Conservation (phyloP, 495 filamentous ascomycete species). For the Penicillium coprophilum region DNA sequence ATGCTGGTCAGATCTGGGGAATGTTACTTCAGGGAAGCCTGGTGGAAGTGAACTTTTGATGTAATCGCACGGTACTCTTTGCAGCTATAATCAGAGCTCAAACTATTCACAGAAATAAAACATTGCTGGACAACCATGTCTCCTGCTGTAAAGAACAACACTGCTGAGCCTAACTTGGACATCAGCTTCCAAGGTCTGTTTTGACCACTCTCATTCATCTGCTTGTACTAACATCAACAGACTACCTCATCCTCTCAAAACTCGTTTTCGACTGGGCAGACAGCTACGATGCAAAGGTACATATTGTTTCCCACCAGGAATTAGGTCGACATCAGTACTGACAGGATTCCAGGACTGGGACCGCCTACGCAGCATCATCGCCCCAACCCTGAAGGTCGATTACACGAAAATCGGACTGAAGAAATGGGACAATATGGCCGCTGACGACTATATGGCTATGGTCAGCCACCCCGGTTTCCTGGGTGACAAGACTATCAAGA, state of each 20-base stretch:
- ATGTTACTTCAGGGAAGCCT: background rate
- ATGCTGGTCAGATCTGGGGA: constrained; percentile 11
- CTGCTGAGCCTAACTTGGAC: constrained; percentile 28
- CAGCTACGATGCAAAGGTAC: constrained; percentile 70
- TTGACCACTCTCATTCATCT: background rate
- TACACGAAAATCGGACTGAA: constrained; percentile 74
- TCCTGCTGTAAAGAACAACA: constrained; percentile 24
- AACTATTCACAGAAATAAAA: background rate
- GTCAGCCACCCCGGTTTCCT: constrained; percentile 64
- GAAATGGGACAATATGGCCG: constrained; percentile 69
- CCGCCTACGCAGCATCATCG: constrained; percentile 67
- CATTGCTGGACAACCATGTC: constrained; percentile 19
- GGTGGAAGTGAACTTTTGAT: constrained; percentile 1
- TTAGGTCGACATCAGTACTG: background rate
- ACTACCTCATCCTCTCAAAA: constrained; percentile 29
- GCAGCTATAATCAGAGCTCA: background rate
- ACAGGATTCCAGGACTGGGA: constrained; percentile 57
- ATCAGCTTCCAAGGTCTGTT: constrained; percentile 30
- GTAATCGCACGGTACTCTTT: constrained; percentile 1
- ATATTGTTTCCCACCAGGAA: background rate
- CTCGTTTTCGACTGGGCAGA: constrained; percentile 72
- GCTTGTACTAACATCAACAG: constrained; percentile 14
- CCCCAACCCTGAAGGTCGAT: constrained; percentile 68
- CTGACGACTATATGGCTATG: constrained; percentile 71
- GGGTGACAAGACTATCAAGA: constrained; percentile 68